Evolutionary conservation across 257 asterid species (phyloP), one percentile per base, ranked within the genome.

Genomic region (Petunia axillaris): DNA sequence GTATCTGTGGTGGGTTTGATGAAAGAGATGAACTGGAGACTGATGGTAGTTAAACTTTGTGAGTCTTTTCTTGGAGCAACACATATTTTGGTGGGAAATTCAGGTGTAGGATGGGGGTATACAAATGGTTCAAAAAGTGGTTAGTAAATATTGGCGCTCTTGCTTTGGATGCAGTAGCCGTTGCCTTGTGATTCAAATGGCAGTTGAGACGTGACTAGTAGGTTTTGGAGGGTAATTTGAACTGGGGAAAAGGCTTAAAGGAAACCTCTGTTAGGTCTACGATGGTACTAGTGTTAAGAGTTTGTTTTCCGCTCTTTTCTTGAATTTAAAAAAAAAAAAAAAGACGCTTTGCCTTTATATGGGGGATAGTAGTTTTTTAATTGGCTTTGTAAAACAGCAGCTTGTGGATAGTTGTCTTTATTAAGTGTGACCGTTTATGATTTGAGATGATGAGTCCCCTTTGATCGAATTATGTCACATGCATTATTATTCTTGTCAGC

Each of bases 121-220:
- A 79, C 75, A 50, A 81, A 87, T 89, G 91, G 91, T 93, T 93
- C 87, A 85, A 93, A 91, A 93, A 87, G 90, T 89, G 59, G 97
- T 91, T 92, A 82, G 82, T 82, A 76, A 68, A 52, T 81, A 77
- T 57, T 58, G 82, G 84, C 86, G 88, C 88, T 85, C 88, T 82
- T 40, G 80, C 76, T 53, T 52, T 82, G 52, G 36, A 13, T 54
- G 78, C 50, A 60, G 81, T 83, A 76, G 89, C 89, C 89, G 86
- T 85, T 80, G 84, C 41, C 64, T 83, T 66, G 35, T 41, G 73
- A 48, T 89, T 87, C 85, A 85, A 88, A 84, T 87, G 86, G 38
- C 77, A 76, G 86, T 84, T 83, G 5, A 11, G 67, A 87, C 64
- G 82, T 50, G 37, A 40, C 39, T 81, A 89, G 91, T 91, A 90